These are phyloP conservation scores for Neocatenulostroma microsporum DNA, from an alignment of 2,329 filamentous ascomycete genomes.

Conservation along the genomic window DNA sequence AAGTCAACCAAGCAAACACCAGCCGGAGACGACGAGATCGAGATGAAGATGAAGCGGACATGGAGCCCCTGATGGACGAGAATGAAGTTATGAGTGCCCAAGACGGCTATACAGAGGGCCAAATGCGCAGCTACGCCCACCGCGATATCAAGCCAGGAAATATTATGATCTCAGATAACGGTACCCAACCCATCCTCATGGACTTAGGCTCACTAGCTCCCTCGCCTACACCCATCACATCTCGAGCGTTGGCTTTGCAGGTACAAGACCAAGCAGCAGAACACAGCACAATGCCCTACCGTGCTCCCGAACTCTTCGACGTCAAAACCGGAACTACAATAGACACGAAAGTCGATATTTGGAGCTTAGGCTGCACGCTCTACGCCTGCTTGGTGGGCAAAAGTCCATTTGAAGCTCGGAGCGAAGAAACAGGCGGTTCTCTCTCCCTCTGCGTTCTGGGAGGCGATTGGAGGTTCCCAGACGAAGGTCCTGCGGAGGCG, in stretches of 20 bases:
- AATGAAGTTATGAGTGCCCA: conserved; percentile 62
- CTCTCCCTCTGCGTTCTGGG: conserved; percentile 86
- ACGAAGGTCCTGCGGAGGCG: conserved; percentile 61
- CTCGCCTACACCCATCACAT: conserved; percentile 81
- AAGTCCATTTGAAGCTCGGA: conserved; percentile 90
- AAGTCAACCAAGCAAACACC: conserved; percentile 42
- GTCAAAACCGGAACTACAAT: conserved; percentile 88
- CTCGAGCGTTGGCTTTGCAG: conserved; percentile 78
- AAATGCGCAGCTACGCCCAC: conserved; percentile 76
- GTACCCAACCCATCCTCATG: conserved; percentile 86
- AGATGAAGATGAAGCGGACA: conserved; percentile 61
- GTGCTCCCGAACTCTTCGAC: conserved; percentile 94
- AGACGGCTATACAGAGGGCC: conserved; percentile 58
- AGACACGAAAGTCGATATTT: conserved; percentile 96
- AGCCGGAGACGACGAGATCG: conserved; percentile 31
- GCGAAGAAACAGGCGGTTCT: conserved; percentile 90
- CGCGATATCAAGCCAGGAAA: conserved; percentile 97
- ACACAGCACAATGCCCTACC: conserved; percentile 97
- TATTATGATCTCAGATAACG: conserved; percentile 96
- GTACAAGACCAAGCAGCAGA: conserved; percentile 93
- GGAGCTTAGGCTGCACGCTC: conserved; percentile 94
- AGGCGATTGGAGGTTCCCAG: conserved; percentile 94
- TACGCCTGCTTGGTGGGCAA: conserved; percentile 96
- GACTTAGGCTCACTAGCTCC: conserved; percentile 87
- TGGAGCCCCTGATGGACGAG: conserved; percentile 70